These are phyloP conservation scores for Boletus rubropictus DNA, from an alignment of 768 basidiomycete species.

Conservation along the genomic window DNA sequence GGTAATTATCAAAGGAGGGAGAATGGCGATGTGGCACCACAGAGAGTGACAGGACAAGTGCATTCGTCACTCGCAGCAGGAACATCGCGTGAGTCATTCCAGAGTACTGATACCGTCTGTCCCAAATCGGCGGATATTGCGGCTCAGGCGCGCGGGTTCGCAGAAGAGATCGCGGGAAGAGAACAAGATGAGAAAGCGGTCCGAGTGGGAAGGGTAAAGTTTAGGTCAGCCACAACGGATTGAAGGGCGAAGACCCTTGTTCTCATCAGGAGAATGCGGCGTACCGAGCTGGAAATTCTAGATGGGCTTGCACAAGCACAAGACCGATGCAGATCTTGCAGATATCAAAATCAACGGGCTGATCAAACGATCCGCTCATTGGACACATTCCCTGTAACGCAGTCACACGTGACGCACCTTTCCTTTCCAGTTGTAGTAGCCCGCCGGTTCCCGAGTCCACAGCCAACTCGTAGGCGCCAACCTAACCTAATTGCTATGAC, in stretches of 20 bases:
- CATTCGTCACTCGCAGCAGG: conserved; percentile 3
- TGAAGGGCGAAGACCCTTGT: background rate
- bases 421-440: background rate
- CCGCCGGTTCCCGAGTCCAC: conserved; percentile 4
- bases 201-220: conserved; percentile 5
- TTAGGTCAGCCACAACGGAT: background rate
- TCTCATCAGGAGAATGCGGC: background rate
- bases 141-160: conserved; percentile 7
- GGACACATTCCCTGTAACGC: too few relatives aligned
- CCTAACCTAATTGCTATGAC: conserved; percentile 6
- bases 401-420: conserved; percentile 16
- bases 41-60: conserved; percentile 1
- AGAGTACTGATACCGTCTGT: conserved; percentile 7
- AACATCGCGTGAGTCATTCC: conserved; percentile 14
- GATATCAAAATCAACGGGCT: conserved; percentile 8
- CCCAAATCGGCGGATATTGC: conserved; percentile 13
- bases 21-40: conserved; percentile 11
- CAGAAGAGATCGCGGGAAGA: conserved; percentile 2
- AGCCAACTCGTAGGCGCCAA: background rate
- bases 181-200: background rate
- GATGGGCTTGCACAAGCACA: background rate
- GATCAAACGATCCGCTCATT: conserved; percentile 9
- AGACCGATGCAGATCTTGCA: conserved; percentile 14
- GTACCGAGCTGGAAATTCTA: conserved; percentile 1
- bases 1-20: conserved; percentile 13